Base-by-base conservation (phyloP, 2,329 filamentous ascomycete genomes). In the Hypoxylon sp. region DNA sequence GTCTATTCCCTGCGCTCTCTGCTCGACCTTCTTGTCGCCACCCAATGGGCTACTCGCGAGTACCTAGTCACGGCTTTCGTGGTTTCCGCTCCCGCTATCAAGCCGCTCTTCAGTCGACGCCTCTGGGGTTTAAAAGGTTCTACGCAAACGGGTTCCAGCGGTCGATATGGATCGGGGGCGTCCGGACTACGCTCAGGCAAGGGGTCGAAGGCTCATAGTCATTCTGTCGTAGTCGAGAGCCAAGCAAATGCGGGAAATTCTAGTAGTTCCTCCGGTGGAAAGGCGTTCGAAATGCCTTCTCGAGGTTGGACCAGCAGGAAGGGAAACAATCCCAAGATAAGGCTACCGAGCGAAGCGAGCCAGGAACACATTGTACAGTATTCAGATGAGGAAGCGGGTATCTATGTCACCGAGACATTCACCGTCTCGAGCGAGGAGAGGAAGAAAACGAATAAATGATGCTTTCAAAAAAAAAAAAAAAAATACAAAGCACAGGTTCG, bases 41-140 rank as follows among this genome's bases (percentile, higher is more conserved):
- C 59, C 4, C 52, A 63, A 23, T 66, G 63, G 63, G 58, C 63
- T n/a, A 66, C 59, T 28, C 63, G 63, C 45, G 63, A 66, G 45
- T 66, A 66, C 28, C 46, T 66, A 13, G 52, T 66, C 23, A 63
- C 63, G 10, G 53, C 59, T 2, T 62, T 66, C 46, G 63, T 59
- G 30, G 58, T 66, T 28, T 66, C 63, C 11, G 63, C 63, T 3
- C 63, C 63, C n/a, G 59, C 63, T 14, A 63, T 66, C 59, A 57
- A 57, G 52, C 58, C 63, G 2, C 46, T 66, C 7, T 66, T 66
- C 9, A 63, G 55, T 23, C 46, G 49, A 19, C 64, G 60, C 23
- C 60, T 67, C n/a, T 67, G 59, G 64, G 64, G 53, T 32, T 23
- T 63, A 6, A 51, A 41, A 4, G 50, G 41, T 13, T 63, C 60